These are phyloP conservation scores for Fusarium equiseti DNA, from an alignment of 2,329 filamentous ascomycete genomes.

Conservation along the genomic window DNA sequence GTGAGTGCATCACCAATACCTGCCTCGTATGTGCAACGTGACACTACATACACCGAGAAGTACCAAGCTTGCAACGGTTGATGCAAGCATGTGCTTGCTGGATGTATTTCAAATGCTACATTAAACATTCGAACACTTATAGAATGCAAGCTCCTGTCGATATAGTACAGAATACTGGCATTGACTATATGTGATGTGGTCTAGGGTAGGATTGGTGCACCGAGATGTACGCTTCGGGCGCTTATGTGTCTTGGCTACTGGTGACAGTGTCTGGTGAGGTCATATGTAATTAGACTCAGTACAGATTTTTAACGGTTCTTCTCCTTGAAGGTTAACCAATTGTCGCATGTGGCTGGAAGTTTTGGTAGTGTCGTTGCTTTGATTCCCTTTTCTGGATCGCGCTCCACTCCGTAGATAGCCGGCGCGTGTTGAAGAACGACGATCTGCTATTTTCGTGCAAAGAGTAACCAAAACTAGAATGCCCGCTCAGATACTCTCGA, in stretches of 20 bases:
- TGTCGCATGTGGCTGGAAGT: background rate
- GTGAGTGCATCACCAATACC: background rate
- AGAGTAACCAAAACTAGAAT: constrained; percentile 1
- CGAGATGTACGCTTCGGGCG: background rate
- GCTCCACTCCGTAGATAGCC: background rate
- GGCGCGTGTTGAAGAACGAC: background rate
- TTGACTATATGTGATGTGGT: background rate
- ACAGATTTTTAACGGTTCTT: background rate
- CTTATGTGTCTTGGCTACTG: background rate
- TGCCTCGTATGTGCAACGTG: background rate
- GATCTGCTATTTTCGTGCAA: constrained; percentile 8
- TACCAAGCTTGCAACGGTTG: background rate
- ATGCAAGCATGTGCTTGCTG: background rate
- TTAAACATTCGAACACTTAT: background rate
- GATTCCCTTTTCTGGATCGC: constrained; percentile 1
- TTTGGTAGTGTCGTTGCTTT: constrained; percentile 1
- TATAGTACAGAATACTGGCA: background rate
- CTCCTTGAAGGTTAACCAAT: background rate
- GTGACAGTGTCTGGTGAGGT: background rate
- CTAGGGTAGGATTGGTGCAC: background rate
- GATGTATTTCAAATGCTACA: background rate
- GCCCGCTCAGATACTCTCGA: background rate
- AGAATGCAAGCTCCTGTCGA: background rate
- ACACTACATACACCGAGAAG: background rate
- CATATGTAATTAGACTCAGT: background rate